Evolutionary conservation across 352 stramenopile genomes (phyloP), one percentile per base, ranked within the genome.

Genomic region (Globisporangium parvum): DNA sequence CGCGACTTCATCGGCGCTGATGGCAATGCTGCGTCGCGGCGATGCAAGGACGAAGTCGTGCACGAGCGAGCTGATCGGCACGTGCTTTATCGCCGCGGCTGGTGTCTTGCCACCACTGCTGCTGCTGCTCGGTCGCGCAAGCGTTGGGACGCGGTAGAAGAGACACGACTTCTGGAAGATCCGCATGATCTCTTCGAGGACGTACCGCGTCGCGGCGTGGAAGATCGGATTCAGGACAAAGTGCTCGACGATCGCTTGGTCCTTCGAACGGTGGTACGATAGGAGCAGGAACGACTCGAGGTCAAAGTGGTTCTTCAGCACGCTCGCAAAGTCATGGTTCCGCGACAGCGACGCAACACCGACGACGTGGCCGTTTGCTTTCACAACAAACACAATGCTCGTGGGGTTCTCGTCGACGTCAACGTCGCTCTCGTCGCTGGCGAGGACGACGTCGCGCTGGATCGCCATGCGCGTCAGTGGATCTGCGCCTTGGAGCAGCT

Each of bases 171-270:
- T 89, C 6, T 66, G 65, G 51, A 80, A 87, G 20, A 80, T 60
- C 9, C 82, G 77, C 78, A 96, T 91, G 15, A 91, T 66, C 67
- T 95, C 87, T 47, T 88, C 76, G 3, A 96, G 56, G 12, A 93
- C 53, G 59, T 79, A 85, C 0, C 81, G 71, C 20, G 70, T 70
- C 52, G 77, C 87, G 8, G 68, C 63, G 8, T 64, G 57, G 47
- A 93, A 93, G 15, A 88, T 80, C 10, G 87, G 85, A 57, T 92
- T 91, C 11, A 95, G 66, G 9, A 87, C 59, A 37, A 93, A 75
- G 21, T 76, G 57, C 15, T 69, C 70, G 10, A 96, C 51, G 18
- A 86, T 63, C 5, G 71, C 75, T 57, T 93, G 71, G 26, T 88
- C 79, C 55, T 87, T 85, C 1, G 80, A 73, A 6, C 83, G 78